A percentile compares a stretch with the other conserved stretches of the same genome.
These are phyloP conservation scores for Colletotrichum plurivorum DNA, from an alignment of 2,329 filamentous ascomycete species.

Conservation along the genomic window DNA sequence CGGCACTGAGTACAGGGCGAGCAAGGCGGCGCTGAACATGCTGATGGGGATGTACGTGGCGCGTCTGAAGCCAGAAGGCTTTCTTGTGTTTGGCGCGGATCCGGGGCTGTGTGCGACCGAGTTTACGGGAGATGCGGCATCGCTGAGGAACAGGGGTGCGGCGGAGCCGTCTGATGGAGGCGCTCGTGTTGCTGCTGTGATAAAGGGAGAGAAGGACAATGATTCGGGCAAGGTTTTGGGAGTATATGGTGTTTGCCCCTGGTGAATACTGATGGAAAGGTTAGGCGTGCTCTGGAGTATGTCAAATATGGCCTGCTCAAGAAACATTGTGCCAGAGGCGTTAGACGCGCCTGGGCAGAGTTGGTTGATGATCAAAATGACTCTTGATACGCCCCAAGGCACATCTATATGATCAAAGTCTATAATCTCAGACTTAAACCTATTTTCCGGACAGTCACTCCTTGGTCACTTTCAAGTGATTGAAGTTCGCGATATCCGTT, in stretches of 20 bases:
- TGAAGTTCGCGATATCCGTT: no score
- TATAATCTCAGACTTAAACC: no score
- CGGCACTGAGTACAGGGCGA: constrained; percentile 48
- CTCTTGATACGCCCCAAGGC: no score
- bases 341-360: no score
- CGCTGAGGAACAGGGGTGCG: constrained; percentile 8
- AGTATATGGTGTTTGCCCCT: constrained; percentile 7
- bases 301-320: not conserved
- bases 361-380: no score
- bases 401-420: no score
- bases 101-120: constrained; percentile 21
- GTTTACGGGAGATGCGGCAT: constrained; percentile 14
- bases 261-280: not conserved
- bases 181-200: constrained; percentile 4
- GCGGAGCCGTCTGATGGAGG: constrained; percentile 11
- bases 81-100: constrained; percentile 11
- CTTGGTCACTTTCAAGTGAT: no score
- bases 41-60: constrained; percentile 50
- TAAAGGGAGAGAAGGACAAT: constrained; percentile 2
- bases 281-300: not conserved
- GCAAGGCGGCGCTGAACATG: constrained; percentile 61
- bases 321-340: no score
- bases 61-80: constrained; percentile 42
- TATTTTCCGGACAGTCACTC: no score
- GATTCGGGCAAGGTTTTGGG: not conserved